Percentiles rank a stretch among this genome's conserved stretches.
Conservation (phyloP, 208 protist genomes). For the Acanthamoeba rhysodes region DNA sequence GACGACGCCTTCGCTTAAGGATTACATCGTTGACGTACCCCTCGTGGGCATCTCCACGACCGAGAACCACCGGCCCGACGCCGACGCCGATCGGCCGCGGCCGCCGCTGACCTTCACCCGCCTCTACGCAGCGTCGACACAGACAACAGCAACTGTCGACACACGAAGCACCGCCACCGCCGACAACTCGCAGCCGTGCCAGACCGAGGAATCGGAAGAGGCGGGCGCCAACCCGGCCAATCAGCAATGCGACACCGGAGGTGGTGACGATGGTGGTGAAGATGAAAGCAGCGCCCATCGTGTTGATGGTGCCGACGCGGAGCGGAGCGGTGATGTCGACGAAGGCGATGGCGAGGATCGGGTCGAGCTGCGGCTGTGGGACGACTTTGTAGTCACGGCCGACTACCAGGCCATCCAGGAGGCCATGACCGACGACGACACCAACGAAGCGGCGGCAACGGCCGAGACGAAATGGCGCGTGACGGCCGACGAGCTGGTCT, state of each 20-base stretch:
- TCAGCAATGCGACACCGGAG: background rate
- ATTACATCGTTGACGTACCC: conserved; percentile 25
- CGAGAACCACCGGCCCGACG: background rate
- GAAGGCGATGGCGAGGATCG: background rate
- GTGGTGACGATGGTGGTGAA: background rate
- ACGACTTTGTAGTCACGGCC: conserved; percentile 49
- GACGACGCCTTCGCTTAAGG: background rate
- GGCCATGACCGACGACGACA: background rate
- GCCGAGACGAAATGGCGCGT: background rate
- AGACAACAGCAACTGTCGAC: background rate
- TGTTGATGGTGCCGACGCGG: background rate
- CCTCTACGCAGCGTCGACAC: background rate
- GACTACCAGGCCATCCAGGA: conserved; percentile 16
- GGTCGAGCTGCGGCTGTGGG: conserved; percentile 18
- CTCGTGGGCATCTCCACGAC: conserved; percentile 35
- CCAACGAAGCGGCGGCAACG: background rate
- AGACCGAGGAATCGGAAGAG: too few relatives aligned
- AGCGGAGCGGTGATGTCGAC: background rate
- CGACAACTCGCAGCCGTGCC: background rate
- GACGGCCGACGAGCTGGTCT: background rate
- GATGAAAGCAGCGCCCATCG: background rate
- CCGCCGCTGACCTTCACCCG: background rate
- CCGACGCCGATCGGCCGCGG: background rate
- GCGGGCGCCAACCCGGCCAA: background rate
- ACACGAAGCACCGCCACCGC: background rate